A percentile compares a stretch with the other conserved stretches of the same genome.
These are phyloP conservation scores for Botrytis fabae DNA, from an alignment of 2,329 filamentous ascomycete genomes.

Conservation along the genomic window DNA sequence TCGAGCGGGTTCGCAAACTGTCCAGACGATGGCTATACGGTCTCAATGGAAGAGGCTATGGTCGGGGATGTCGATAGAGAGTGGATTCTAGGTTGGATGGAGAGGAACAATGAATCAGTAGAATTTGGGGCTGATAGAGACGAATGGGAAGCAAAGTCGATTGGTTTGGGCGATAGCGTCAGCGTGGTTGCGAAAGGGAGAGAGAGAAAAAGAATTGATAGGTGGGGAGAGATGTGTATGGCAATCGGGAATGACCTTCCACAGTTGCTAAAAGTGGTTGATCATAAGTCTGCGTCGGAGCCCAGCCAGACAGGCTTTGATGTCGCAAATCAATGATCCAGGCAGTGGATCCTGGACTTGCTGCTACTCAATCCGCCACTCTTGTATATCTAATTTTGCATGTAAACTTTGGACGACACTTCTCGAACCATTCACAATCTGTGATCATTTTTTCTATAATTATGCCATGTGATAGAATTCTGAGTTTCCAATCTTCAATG, in stretches of 20 bases:
- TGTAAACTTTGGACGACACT: neutral
- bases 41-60: conserved; percentile 26
- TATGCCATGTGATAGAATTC: neutral
- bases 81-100: conserved; percentile 29
- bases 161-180: conserved; percentile 13
- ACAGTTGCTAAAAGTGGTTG: neutral
- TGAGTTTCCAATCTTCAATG: neutral
- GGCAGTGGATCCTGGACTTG: too few species aligned
- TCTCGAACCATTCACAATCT: neutral
- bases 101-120: conserved; percentile 4
- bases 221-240: conserved; percentile 1
- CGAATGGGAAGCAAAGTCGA: conserved; percentile 13
- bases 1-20: conserved; percentile 27
- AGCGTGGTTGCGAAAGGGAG: conserved; percentile 18
- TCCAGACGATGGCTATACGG: conserved; percentile 29
- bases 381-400: too few species aligned
- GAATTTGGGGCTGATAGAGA: neutral
- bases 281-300: neutral
- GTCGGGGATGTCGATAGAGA: conserved; percentile 26
- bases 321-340: neutral
- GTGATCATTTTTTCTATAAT: neutral
- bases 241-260: neutral
- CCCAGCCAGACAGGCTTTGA: neutral
- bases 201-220: conserved; percentile 21
- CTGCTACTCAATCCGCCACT: neutral